A percentile compares a stretch with the other conserved stretches of the same genome.
Evolutionary conservation across 176 grass and related monocot genomes (phyloP).

Genomic region (Alloteropsis semialata): DNA sequence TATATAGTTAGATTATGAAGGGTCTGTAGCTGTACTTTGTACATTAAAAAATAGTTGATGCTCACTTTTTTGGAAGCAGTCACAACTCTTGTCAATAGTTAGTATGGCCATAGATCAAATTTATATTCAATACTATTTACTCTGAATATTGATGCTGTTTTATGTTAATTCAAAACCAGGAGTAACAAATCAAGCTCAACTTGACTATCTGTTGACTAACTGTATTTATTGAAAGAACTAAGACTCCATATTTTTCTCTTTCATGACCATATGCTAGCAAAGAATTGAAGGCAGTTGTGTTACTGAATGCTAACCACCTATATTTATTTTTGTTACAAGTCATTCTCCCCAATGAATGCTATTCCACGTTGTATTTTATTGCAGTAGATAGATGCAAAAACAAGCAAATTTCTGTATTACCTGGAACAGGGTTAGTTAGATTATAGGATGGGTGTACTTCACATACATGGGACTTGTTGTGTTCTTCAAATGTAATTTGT

Average conservation of each 20-base stretch:
- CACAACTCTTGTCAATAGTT: not conserved
- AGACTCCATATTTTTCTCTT: not conserved
- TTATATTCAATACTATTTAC: not conserved
- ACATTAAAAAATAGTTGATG: not conserved
- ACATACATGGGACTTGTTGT: not conserved
- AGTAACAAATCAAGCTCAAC: not conserved
- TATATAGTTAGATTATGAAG: not conserved
- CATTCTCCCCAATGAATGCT: not conserved
- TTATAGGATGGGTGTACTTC: not conserved
- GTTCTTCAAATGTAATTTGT: not conserved
- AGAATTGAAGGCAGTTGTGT: not conserved
- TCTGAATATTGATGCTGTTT: not conserved
- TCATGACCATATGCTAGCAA: not conserved
- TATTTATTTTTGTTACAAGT: not conserved
- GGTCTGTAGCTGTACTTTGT: not conserved
- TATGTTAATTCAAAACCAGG: not conserved
- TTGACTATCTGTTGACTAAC: not conserved
- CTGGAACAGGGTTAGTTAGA: not conserved
- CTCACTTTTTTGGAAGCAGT: not conserved
- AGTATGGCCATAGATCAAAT: not conserved
- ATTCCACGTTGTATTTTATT: slow-evolving; percentile 10
- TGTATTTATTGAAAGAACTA: not conserved
- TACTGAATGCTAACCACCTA: not conserved
- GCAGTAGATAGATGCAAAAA: not conserved
- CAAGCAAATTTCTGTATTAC: not conserved